Percentiles rank a stretch among this genome's conserved stretches.
These are phyloP conservation scores for Mortierella sp. DNA, from an alignment of 371 early-diverging fungal species.

Conservation along the genomic window DNA sequence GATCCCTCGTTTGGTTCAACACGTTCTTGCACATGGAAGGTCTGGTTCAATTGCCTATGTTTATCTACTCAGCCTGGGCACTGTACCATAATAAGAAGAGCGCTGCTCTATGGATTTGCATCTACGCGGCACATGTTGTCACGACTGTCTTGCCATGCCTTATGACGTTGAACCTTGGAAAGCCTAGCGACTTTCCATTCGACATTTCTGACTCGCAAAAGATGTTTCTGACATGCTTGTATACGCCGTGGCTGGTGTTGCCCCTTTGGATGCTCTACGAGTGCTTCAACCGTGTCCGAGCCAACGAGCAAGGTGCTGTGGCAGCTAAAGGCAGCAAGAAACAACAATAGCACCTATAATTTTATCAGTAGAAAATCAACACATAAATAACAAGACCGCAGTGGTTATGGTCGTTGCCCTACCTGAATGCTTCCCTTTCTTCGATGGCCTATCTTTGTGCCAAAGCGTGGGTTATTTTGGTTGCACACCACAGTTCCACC, in stretches of 20 bases:
- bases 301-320: slow-evolving; percentile 16
- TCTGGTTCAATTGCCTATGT: slow-evolving; percentile 50
- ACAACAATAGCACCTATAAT: too few relatives aligned
- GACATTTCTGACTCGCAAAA: slow-evolving; percentile 30
- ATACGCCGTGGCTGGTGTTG: slow-evolving; percentile 45
- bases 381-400: too few relatives aligned
- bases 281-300: slow-evolving; percentile 45
- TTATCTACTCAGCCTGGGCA: slow-evolving; percentile 40
- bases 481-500: not conserved
- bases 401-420: not conserved
- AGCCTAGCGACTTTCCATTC: slow-evolving; percentile 35
- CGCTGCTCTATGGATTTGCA: slow-evolving; percentile 36
- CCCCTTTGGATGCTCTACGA: slow-evolving; percentile 56
- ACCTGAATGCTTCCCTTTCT: not conserved
- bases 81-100: slow-evolving; percentile 46
- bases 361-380: too few relatives aligned
- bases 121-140: slow-evolving; percentile 56
- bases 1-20: slow-evolving; percentile 47
- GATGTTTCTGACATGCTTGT: slow-evolving; percentile 29
- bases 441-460: too few relatives aligned
- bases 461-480: slow-evolving; percentile 19
- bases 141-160: slow-evolving; percentile 55
- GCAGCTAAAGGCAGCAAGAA: slow-evolving; percentile 7
- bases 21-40: slow-evolving; percentile 53
- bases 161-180: slow-evolving; percentile 30